A percentile compares a stretch with the other conserved stretches of the same genome.
Evolutionary conservation across 768 basidiomycete genomes (phyloP).

Genomic region (Sporobolomyces pararoseus): DNA sequence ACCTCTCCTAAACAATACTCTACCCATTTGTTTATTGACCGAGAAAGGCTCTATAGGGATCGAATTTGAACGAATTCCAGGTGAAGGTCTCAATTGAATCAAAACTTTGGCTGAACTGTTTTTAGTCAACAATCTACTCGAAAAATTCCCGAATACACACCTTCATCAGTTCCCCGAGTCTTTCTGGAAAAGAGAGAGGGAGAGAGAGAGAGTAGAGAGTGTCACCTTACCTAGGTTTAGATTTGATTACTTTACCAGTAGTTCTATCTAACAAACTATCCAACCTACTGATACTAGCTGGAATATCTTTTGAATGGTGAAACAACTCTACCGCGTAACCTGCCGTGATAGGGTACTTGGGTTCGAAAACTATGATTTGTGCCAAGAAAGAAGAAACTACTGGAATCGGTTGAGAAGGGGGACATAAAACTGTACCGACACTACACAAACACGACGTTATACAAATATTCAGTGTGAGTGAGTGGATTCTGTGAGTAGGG

Average conservation of each 20-base stretch:
- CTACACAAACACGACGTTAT: no score
- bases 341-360: slow-evolving; percentile 78
- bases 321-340: slow-evolving; percentile 89
- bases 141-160: not conserved
- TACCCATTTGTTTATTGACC: slow-evolving; percentile 91
- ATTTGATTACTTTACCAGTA: slow-evolving; percentile 67
- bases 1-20: slow-evolving; percentile 75
- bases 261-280: slow-evolving; percentile 73
- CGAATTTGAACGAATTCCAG: slow-evolving; percentile 54
- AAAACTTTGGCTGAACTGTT: slow-evolving; percentile 78
- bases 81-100: slow-evolving; percentile 62
- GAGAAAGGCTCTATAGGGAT: slow-evolving; percentile 84
- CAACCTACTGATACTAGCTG: slow-evolving; percentile 78
- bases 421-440: slow-evolving; percentile 86
- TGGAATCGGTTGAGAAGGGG: slow-evolving; percentile 65
- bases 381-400: slow-evolving; percentile 74
- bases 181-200: not conserved
- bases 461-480: no score
- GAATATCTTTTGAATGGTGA: slow-evolving; percentile 88
- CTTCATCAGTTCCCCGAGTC: not conserved
- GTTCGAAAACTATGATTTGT: slow-evolving; percentile 88
- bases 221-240: slow-evolving; percentile 69
- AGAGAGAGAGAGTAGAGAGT: slow-evolving; percentile 3
- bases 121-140: slow-evolving; percentile 73
- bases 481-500: not conserved